phyloP scores from a whole-genome alignment of 1,284 basidiomycete genomes.

The Porodaedalea pini region DNA sequence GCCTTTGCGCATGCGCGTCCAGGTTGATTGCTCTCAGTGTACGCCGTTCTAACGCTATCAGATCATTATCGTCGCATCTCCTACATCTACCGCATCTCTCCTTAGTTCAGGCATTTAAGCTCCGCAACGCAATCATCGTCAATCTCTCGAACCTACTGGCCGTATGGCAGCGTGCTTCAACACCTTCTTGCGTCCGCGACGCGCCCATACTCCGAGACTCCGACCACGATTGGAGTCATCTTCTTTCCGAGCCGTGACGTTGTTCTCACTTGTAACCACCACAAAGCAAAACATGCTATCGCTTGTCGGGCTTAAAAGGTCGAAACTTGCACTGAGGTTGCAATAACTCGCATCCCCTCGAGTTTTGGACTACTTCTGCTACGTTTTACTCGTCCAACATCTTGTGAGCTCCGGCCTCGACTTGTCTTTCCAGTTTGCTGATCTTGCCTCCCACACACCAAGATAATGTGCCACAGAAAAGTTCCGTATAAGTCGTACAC shows the following conservation, averaged over 20 bases:
- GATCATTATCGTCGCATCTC: conserved; percentile 20
- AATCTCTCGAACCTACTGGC: conserved; percentile 9
- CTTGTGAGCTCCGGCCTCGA: background rate
- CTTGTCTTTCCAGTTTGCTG: too few species aligned
- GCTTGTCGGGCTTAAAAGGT: background rate
- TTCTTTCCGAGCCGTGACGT: background rate
- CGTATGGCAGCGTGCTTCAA: background rate
- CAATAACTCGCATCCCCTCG: background rate
- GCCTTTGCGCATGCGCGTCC: background rate
- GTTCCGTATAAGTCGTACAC: conserved; percentile 31
- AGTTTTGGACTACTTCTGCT: conserved; percentile 20
- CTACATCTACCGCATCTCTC: conserved; percentile 1
- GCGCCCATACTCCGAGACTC: background rate
- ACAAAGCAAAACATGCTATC: conserved; percentile 8
- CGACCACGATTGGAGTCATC: background rate
- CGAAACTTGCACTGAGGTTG: background rate
- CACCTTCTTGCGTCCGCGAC: background rate
- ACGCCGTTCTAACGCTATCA: conserved; percentile 10
- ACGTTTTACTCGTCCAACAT: background rate
- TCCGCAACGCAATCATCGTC: conserved; percentile 7
- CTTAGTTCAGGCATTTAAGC: background rate
- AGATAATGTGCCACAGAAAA: conserved; percentile 35
- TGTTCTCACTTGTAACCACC: background rate
- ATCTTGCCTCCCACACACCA: too few species aligned
- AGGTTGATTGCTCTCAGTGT: background rate